phyloP scores from a whole-genome alignment of 2,329 filamentous ascomycete genomes.

The Colletotrichum gloeosporioides region DNA sequence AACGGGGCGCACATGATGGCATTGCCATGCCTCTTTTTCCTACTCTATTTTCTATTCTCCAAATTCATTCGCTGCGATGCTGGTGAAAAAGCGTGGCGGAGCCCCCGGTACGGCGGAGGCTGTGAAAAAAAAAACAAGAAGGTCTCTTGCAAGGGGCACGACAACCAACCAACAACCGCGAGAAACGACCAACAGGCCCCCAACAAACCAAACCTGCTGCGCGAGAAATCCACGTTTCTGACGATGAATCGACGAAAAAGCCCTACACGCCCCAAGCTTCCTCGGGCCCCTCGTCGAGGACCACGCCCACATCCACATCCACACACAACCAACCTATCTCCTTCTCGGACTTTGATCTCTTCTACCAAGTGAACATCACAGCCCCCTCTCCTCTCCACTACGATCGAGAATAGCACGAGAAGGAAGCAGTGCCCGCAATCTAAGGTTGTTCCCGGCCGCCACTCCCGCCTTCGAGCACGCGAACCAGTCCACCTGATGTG shows the following conservation, averaged over 20 bases:
- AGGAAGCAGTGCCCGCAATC: not conserved
- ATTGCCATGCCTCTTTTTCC: not conserved
- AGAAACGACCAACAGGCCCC: not conserved
- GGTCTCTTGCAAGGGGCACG: not conserved
- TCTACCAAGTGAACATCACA: not conserved
- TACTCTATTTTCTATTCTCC: not conserved
- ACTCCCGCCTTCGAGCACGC: constrained; percentile 1
- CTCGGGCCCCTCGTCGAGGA: not conserved
- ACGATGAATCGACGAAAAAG: not conserved
- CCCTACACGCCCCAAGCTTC: not conserved
- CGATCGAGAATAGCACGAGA: not conserved
- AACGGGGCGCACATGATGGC: not conserved
- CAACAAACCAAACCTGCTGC: not conserved
- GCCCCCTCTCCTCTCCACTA: not conserved
- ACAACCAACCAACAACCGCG: not conserved
- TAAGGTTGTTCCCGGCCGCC: constrained; percentile 13
- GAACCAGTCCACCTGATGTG: not conserved
- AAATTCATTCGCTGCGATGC: not conserved
- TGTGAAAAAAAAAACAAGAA: constrained; percentile 3
- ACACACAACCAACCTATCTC: not conserved
- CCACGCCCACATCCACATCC: not conserved
- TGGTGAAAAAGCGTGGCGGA: not conserved
- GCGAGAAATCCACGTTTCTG: not conserved
- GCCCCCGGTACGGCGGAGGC: not conserved
- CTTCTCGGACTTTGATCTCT: not conserved